A percentile compares a stretch with the other conserved stretches of the same genome.
These are phyloP conservation scores for Barbatosphaeria neglecta DNA, from an alignment of 495 filamentous ascomycete species.

Conservation along the genomic window DNA sequence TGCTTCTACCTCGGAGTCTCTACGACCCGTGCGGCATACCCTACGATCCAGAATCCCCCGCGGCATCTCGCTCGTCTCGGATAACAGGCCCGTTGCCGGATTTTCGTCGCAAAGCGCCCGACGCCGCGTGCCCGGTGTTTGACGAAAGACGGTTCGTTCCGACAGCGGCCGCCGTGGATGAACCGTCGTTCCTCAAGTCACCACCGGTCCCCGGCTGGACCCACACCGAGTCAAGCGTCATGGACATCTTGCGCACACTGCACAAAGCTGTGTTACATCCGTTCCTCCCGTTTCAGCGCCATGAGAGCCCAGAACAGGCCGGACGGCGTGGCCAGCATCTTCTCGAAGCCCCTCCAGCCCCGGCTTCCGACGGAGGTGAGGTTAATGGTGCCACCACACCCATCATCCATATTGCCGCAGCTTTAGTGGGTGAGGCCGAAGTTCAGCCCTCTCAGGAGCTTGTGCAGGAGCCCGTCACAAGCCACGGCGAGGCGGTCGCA, in stretches of 20 bases:
- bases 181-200: not conserved
- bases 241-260: not conserved
- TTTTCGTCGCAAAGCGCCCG: not conserved
- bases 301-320: not conserved
- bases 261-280: not conserved
- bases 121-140: too few relatives aligned
- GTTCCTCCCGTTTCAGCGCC: not conserved
- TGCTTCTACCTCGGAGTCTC: not conserved
- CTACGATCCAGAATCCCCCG: not conserved
- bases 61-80: not conserved
- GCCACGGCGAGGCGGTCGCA: too few relatives aligned
- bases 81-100: not conserved
- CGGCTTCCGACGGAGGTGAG: too few relatives aligned
- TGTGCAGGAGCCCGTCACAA: too few relatives aligned
- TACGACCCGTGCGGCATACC: not conserved
- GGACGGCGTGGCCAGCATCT: too few relatives aligned
- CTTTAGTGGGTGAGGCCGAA: too few relatives aligned
- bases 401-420: too few relatives aligned
- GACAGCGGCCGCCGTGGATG: not conserved
- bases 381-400: too few relatives aligned
- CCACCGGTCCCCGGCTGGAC: not conserved
- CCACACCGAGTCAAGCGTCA: not conserved
- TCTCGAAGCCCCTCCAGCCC: too few relatives aligned
- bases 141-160: not conserved
- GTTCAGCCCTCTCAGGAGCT: not conserved